These are phyloP conservation scores for Teunomyces tritomae DNA, from an alignment of 805 yeast genomes.

Conservation along the genomic window DNA sequence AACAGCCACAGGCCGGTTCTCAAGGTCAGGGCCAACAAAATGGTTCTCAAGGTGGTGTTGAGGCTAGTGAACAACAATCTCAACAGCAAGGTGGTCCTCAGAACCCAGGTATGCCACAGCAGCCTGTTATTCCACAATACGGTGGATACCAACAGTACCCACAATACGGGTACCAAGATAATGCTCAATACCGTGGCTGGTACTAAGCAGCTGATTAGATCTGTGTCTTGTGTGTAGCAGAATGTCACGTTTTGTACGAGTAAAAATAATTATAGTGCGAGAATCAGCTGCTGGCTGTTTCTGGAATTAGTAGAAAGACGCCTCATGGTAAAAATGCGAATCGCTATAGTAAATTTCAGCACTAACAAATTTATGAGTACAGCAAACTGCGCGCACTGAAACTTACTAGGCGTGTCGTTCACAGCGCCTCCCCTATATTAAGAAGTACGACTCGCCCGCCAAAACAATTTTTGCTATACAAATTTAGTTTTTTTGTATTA, in stretches of 20 bases:
- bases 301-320: not conserved
- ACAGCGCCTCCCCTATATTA: slow-evolving; percentile 4
- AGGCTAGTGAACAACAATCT: slow-evolving; percentile 14
- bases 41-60: slow-evolving; percentile 14
- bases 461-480: slow-evolving; percentile 1
- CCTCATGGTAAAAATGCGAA: slow-evolving; percentile 6
- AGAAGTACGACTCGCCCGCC: slow-evolving; percentile 4
- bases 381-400: slow-evolving; percentile 8
- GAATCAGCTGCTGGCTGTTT: not conserved
- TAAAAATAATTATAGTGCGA: not conserved
- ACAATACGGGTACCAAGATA: slow-evolving; percentile 46
- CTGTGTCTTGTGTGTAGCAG: slow-evolving; percentile 7
- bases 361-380: slow-evolving; percentile 14
- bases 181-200: slow-evolving; percentile 45
- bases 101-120: slow-evolving; percentile 28
- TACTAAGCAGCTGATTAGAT: slow-evolving; percentile 22
- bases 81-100: slow-evolving; percentile 24
- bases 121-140: slow-evolving; percentile 41
- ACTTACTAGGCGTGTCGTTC: not conserved
- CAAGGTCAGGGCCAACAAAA: slow-evolving; percentile 13
- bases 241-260: slow-evolving; percentile 2
- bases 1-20: slow-evolving; percentile 18
- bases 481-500: slow-evolving; percentile 3
- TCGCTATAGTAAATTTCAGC: slow-evolving; percentile 9
- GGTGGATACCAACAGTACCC: slow-evolving; percentile 49